Base-by-base conservation (phyloP, 2,329 filamentous ascomycete species). In the Didymella arachidicola region DNA sequence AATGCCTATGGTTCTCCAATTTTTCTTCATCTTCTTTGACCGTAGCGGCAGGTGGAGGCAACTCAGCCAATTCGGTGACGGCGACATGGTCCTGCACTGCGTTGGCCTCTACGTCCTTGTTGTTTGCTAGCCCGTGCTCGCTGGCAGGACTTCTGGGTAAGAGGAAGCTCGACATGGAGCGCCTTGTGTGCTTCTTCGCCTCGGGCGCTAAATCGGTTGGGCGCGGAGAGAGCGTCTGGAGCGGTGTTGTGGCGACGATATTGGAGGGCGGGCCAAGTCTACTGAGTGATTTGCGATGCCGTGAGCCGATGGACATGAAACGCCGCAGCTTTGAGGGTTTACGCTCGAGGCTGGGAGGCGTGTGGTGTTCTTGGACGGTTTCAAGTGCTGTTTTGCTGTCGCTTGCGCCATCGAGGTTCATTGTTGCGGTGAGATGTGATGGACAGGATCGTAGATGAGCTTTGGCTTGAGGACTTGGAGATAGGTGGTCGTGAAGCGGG, bases 291-390 rank as follows among this genome's bases (percentile, higher is more conserved):
- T 19, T 46, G 10, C 27, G 26, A 16, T 26, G 27, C 16, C 41
- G 38, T 1, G 51, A 54, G 22, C 50, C 29, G 22, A 59, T 50
- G 18, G 56, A 59, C 41, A 59, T 53, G 34, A 54, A 50, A n/a
- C 56, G 56, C 27, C 56, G 56, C 3, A 54, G 27, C 34, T 30
- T 54, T 16, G 50, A 38, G n/a, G 32, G 45, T 22, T 50, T 54
- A 27, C 6, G 50, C 26, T 34, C 22, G 38, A 30, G 25, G 1
- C 22, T 38, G 10, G 2, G 25, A 2, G 8, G 25, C 10, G 2
- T 3, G 30, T 14, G 7, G 3, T 46, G 19, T 16, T 32, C 5
- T 7, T 49, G 27, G 3, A 36, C 4, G 19, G 30, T 14, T 11
- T n/a, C n/a, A 12, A n/a, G 26, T 3, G 32, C 8, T 12, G 45